Base-by-base conservation (phyloP, 768 basidiomycete species). In the Russula brevipes region DNA sequence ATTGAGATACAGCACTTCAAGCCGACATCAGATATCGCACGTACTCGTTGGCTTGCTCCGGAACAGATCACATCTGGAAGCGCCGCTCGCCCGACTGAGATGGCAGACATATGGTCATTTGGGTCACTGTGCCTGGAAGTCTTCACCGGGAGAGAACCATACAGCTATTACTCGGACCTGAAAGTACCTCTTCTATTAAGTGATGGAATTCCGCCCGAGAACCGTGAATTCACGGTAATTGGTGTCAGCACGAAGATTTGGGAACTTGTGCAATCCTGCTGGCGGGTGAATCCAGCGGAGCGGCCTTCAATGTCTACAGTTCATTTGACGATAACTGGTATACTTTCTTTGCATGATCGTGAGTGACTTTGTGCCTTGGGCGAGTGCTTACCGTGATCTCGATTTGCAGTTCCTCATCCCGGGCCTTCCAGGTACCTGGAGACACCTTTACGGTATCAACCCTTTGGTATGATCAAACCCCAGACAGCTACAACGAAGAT, bases 1-100 rank as follows among this genome's bases (percentile, higher is more conserved):
- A 53, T 42, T 24, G 19, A 54, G 31, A n/a, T 17, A 9, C 16
- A 42, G 10, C 4, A 33, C 14, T 74, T 54, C 46, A n/a, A 60
- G 59, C 53, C 73, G 51, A 70, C 76, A 41, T 61, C 76, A 19
- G 76, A 47, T 31, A 10, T 33, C 5, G n/a, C 36, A 12, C 63
- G 59, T 7, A 41, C 11, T 38, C 58, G 63, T 51, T 64, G 63
- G 63, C 39, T 60, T 44, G 47, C 63, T 19, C 63, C 63, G 24
- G 63, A 64, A 46, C 50, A 35, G 35, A 45, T 64, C 5, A 55
- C 46, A 16, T 19, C 63, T 17, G 14, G 11, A 7, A n/a, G 47
- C 11, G 41, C 55, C 39, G 33, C 42, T 39, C 12, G 41, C 2
- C 53, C 63, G 12, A 64, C 58, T 1, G 49, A 60, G 41, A 38